A percentile compares a stretch with the other conserved stretches of the same genome.
phyloP scores from a whole-genome alignment of 2,329 filamentous ascomycete genomes.

The Nothopassalora personata region DNA sequence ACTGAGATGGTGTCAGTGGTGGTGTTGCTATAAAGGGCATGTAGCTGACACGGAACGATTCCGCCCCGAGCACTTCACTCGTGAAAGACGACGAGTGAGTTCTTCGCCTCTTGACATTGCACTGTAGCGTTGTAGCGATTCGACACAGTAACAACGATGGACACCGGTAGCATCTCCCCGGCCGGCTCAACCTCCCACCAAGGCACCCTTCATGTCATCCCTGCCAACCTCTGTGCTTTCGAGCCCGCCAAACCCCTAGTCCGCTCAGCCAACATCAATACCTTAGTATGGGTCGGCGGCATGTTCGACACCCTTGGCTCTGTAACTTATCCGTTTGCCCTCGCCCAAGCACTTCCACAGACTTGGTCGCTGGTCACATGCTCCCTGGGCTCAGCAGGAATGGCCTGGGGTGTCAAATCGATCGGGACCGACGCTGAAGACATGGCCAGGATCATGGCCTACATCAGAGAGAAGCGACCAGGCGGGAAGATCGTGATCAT shows the following conservation, averaged over 20 bases:
- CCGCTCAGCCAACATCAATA: slow-evolving; percentile 43
- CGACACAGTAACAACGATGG: not conserved
- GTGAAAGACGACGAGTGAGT: not conserved
- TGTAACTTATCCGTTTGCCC: slow-evolving; percentile 51
- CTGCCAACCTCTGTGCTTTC: slow-evolving; percentile 40
- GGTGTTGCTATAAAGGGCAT: too few species aligned
- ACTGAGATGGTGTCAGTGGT: too few species aligned
- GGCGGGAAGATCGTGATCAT: slow-evolving; percentile 57
- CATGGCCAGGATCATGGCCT: slow-evolving; percentile 47
- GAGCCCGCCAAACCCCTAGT: slow-evolving; percentile 35
- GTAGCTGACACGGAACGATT: too few species aligned
- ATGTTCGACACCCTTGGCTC: slow-evolving; percentile 65
- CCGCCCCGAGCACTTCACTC: too few species aligned
- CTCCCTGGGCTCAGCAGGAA: slow-evolving; percentile 45
- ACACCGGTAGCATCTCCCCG: slow-evolving; percentile 2
- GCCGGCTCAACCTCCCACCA: slow-evolving; percentile 10
- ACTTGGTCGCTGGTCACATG: slow-evolving; percentile 48
- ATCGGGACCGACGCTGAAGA: slow-evolving; percentile 52
- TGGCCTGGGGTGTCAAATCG: slow-evolving; percentile 50
- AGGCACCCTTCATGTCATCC: slow-evolving; percentile 41
- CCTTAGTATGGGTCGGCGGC: slow-evolving; percentile 65
- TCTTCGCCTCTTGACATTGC: not conserved
- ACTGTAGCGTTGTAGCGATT: not conserved
- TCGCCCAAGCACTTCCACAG: slow-evolving; percentile 46
- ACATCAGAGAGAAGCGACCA: slow-evolving; percentile 41